These are phyloP conservation scores for Arthrobotrys entomopaga DNA, from an alignment of 2,329 filamentous ascomycete species.

Conservation along the genomic window DNA sequence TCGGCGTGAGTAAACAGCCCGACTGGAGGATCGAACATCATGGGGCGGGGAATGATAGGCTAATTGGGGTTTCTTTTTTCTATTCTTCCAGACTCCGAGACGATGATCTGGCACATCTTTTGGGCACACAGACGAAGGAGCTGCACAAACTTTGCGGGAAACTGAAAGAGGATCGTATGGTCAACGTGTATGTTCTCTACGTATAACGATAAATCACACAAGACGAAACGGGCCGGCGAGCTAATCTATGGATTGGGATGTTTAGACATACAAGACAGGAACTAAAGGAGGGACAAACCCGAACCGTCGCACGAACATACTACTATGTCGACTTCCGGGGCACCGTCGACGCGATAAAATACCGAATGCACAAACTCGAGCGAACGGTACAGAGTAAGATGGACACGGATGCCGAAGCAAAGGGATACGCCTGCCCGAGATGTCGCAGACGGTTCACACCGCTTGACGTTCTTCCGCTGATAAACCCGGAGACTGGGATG, in stretches of 20 bases:
- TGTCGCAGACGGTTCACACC: constrained; percentile 89
- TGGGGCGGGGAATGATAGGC: not conserved
- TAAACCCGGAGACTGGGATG: constrained; percentile 71
- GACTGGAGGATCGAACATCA: not conserved
- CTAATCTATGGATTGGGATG: not conserved
- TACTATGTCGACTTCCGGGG: constrained; percentile 97
- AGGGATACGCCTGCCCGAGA: constrained; percentile 85
- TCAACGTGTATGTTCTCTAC: constrained; percentile 73
- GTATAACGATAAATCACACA: constrained; percentile 11
- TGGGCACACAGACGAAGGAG: constrained; percentile 90
- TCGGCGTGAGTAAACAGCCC: constrained; percentile 66
- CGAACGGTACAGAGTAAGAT: constrained; percentile 85
- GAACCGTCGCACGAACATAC: constrained; percentile 87
- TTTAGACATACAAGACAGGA: constrained; percentile 78
- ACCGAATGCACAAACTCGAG: constrained; percentile 86
- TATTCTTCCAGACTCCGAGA: constrained; percentile 72
- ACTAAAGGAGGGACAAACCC: constrained; percentile 80
- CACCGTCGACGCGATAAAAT: constrained; percentile 96
- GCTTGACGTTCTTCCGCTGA: constrained; percentile 83
- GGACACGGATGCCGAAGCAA: constrained; percentile 59
- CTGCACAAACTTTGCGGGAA: constrained; percentile 88
- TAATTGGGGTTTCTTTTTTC: not conserved
- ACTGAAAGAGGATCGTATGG: constrained; percentile 84
- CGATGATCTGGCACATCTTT: constrained; percentile 84
- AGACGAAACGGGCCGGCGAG: constrained; percentile 4